A percentile compares a stretch with the other conserved stretches of the same genome.
Conservation (phyloP, 352 stramenopile genomes). For the Globisporangium spiculum region DNA sequence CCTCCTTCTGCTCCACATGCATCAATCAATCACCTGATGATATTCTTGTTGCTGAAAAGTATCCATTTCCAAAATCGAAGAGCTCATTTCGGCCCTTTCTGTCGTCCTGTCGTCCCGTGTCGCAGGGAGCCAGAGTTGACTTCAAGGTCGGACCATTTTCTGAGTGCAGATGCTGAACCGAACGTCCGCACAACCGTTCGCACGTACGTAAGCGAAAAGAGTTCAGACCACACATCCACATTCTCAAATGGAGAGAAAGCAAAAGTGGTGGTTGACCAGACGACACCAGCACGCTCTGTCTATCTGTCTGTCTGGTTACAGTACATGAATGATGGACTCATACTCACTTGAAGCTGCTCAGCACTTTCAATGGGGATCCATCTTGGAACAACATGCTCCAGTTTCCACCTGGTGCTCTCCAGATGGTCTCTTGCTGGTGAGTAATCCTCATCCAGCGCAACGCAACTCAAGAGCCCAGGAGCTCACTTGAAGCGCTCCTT, state of each 20-base stretch:
- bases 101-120: constrained; percentile 1
- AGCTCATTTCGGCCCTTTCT: not conserved
- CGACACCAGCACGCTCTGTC: too few species aligned
- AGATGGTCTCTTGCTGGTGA: not conserved
- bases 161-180: not conserved
- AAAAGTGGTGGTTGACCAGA: too few species aligned
- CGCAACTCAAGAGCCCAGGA: too few species aligned
- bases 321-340: too few species aligned
- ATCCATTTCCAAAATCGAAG: not conserved
- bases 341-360: too few species aligned
- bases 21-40: not conserved
- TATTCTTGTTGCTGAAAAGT: not conserved
- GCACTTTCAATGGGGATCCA: too few species aligned
- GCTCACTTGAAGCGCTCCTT: too few species aligned
- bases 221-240: not conserved
- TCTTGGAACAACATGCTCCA: too few species aligned
- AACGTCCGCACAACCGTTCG: not conserved
- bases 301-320: too few species aligned
- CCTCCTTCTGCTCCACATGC: not conserved
- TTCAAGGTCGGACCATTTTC: constrained; percentile 10
- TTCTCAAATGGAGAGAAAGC: too few species aligned
- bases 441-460: too few species aligned
- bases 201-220: not conserved
- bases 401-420: not conserved
- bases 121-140: constrained; percentile 5